A percentile compares a stretch with the other conserved stretches of the same genome.
Conservation (phyloP, 352 stramenopile genomes). For the Phytophthora sp. region DNA sequence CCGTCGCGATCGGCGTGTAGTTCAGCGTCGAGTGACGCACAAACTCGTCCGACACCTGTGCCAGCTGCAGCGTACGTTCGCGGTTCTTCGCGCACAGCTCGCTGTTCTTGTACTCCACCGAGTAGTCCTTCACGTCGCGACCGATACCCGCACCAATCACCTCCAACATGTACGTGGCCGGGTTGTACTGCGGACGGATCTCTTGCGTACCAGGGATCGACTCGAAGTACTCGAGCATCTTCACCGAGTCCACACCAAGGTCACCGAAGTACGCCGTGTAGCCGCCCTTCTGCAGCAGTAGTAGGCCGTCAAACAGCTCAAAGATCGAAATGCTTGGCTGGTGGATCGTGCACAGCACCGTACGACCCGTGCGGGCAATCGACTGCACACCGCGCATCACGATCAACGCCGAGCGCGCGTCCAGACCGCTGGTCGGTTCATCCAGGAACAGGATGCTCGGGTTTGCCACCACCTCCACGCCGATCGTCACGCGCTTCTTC, state of each 20-base stretch:
- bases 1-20: too few species aligned
- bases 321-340: constrained; percentile 89
- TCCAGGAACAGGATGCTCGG: constrained; percentile 94
- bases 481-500: constrained; percentile 92
- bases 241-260: constrained; percentile 70
- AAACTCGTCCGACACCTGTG: constrained; percentile 35
- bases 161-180: constrained; percentile 2
- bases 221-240: constrained; percentile 89
- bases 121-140: constrained; percentile 5
- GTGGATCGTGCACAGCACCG: constrained; percentile 73
- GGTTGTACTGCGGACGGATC: constrained; percentile 5
- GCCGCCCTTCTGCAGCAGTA: constrained; percentile 76
- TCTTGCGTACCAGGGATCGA: constrained; percentile 62
- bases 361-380: constrained; percentile 83
- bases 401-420: constrained; percentile 82
- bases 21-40: too few species aligned
- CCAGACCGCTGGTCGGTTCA: constrained; percentile 88
- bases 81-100: neutral
- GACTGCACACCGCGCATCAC: constrained; percentile 85
- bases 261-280: constrained; percentile 85
- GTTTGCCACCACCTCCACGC: constrained; percentile 90
- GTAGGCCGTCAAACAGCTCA: constrained; percentile 87
- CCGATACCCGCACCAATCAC: constrained; percentile 2
- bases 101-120: neutral
- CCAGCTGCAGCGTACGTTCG: constrained; percentile 32